Evolutionary conservation across 371 early-diverging fungal genomes (phyloP), one percentile per base, ranked within the genome.

Genomic region (Rhizomucor miehei): DNA sequence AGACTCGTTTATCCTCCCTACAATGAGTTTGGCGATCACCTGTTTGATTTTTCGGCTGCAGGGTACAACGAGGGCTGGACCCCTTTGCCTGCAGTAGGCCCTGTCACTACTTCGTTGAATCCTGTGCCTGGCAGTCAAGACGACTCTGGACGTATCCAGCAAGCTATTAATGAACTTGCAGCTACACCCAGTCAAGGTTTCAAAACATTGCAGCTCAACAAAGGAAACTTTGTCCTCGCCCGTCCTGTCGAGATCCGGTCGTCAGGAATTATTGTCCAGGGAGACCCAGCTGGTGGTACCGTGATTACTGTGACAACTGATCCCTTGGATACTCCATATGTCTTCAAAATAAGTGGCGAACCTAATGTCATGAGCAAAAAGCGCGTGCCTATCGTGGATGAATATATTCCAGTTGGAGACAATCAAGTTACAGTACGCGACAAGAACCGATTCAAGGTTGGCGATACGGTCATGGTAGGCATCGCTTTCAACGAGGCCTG

Each of bases 21-120:
- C 50, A 76, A 74, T 40, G 60, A 57, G 19, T 50, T 66, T 11
- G 73, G 74, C 9, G 80, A 79, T 44, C 68, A 67, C 21, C 55
- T 79, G 6, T 54, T 74, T 47, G 76, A 79, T 44, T 79, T 79
- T 51, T 76, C 75, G 14, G 66, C 66, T 54, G 80, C 66, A 6
- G 76, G 76, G 0, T 79, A 72, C 65, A 69, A 71, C 48, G 73
- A 74, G 51, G 80, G 80, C 3, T 62, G 67, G 54, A 66, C 66
- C 2, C 59, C 59, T 3, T 17, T 76, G 0, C 34, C 51, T 0
- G 35, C 48, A 4, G 48, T 61, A 19, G 40, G 72, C 2, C 65
- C 63, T 10, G 60, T 66, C 0, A 36, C 62, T 0, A 56, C 63
- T 19, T 37, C 39, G 0, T 49, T 76, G 11, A 54, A 46, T 11